phyloP scores from a whole-genome alignment of 2,329 filamentous ascomycete species.

The Aspergillus persii region DNA sequence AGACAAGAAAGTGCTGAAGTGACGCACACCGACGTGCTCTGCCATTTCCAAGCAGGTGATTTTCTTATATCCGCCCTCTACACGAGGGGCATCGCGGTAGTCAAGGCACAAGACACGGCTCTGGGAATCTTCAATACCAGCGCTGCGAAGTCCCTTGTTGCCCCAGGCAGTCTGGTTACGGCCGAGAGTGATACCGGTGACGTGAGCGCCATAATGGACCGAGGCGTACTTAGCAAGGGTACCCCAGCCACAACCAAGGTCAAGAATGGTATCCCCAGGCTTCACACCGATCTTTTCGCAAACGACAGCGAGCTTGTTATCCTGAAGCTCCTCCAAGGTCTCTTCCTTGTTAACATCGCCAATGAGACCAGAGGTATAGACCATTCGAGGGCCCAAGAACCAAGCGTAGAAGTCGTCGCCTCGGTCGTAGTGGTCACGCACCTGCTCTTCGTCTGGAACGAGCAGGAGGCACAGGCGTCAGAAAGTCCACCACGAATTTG shows the following conservation, averaged over 20 bases:
- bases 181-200: constrained; percentile 88
- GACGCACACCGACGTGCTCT: constrained; percentile 93
- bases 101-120: constrained; percentile 93
- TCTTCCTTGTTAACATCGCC: constrained; percentile 85
- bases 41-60: constrained; percentile 98
- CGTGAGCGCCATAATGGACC: constrained; percentile 82
- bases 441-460: constrained; percentile 83
- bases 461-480: neutral
- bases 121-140: constrained; percentile 80
- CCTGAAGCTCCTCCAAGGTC: constrained; percentile 89
- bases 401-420: constrained; percentile 98
- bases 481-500: neutral
- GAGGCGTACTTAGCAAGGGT: constrained; percentile 92
- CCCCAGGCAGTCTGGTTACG: constrained; percentile 97
- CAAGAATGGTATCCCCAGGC: constrained; percentile 77
- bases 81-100: constrained; percentile 88
- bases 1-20: constrained; percentile 75
- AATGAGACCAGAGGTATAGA: constrained; percentile 95
- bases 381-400: constrained; percentile 98
- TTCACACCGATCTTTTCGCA: constrained; percentile 92
- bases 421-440: constrained; percentile 95
- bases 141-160: constrained; percentile 81
- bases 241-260: constrained; percentile 98
- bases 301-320: constrained; percentile 93
- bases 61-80: constrained; percentile 79